phyloP scores from a whole-genome alignment of 2,329 filamentous ascomycete species.

The Tolypocladium capitatum region DNA sequence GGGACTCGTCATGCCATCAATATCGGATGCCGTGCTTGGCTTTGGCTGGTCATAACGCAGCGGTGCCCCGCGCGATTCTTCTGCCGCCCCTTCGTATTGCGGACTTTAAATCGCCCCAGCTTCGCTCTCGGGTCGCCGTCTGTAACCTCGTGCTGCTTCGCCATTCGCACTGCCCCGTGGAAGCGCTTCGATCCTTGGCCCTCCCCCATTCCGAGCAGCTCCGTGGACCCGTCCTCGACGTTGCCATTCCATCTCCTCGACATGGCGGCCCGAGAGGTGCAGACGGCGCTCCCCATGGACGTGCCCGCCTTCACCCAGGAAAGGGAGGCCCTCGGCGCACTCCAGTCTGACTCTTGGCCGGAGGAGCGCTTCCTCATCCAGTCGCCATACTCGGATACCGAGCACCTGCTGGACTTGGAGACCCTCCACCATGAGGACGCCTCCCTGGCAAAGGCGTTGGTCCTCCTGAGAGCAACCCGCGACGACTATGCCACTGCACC shows the following conservation, averaged over 20 bases:
- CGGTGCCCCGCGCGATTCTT: neutral
- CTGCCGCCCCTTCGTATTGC: neutral
- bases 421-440: slow-evolving; percentile 51
- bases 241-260: neutral
- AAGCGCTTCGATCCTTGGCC: neutral
- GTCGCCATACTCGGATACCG: slow-evolving; percentile 61
- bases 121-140: neutral
- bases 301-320: slow-evolving; percentile 12
- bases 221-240: neutral
- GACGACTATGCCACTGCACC: slow-evolving; percentile 63
- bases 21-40: slow-evolving; percentile 1
- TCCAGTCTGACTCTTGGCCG: slow-evolving; percentile 9
- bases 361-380: slow-evolving; percentile 37
- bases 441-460: slow-evolving; percentile 60
- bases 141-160: neutral
- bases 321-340: slow-evolving; percentile 11
- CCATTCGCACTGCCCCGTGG: neutral
- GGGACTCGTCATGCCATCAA: slow-evolving; percentile 1
- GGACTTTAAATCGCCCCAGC: neutral
- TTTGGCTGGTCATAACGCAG: neutral
- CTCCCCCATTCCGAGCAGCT: neutral
- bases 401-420: slow-evolving; percentile 61
- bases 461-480: slow-evolving; percentile 46
- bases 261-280: slow-evolving; percentile 16
- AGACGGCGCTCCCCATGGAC: slow-evolving; percentile 10